Evolutionary conservation across 768 basidiomycete genomes (phyloP).

Genomic region (Paxillus rubicundulus): DNA sequence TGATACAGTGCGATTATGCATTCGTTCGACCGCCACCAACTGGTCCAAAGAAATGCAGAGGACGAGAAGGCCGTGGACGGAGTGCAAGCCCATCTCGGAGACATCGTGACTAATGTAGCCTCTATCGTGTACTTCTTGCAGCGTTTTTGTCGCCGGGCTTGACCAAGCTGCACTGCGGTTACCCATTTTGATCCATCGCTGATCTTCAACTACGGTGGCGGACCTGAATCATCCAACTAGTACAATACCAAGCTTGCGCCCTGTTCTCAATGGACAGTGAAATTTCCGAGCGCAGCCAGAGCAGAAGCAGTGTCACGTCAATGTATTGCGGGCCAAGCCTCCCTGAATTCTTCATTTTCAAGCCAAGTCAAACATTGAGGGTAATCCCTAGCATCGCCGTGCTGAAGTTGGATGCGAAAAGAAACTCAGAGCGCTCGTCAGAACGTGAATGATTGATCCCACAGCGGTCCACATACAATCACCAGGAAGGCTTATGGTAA

Average conservation of each 20-base stretch:
- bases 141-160: not conserved
- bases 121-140: not conserved
- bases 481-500: no score
- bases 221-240: constrained; percentile 3
- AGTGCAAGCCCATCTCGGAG: constrained; percentile 79
- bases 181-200: not conserved
- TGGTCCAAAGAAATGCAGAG: constrained; percentile 75
- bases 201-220: not conserved
- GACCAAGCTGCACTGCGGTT: not conserved
- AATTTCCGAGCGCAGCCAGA: constrained; percentile 11
- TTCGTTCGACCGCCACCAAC: constrained; percentile 85
- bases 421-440: no score
- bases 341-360: no score
- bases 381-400: no score
- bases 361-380: no score
- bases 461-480: no score
- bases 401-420: no score
- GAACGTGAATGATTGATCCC: no score
- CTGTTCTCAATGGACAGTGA: constrained; percentile 2
- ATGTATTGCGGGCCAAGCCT: no score
- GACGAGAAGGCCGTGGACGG: constrained; percentile 59
- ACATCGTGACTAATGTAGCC: constrained; percentile 23
- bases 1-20: constrained; percentile 86
- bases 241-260: not conserved
- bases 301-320: not conserved